Base-by-base conservation (phyloP, 2,329 filamentous ascomycete genomes). In the Fusarium sp. region DNA sequence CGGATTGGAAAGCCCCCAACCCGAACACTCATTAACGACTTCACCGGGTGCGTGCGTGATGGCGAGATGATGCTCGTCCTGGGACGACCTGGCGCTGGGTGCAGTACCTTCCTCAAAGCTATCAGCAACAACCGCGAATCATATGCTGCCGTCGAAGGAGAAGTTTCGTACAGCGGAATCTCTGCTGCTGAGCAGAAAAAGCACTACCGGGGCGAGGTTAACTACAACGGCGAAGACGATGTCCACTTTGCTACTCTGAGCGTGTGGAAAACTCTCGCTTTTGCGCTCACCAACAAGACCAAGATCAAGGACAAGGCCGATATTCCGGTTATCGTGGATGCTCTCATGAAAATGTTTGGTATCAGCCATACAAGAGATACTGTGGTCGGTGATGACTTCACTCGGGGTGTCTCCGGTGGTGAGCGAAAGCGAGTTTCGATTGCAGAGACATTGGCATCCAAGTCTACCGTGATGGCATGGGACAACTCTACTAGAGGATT, bases 401-500 rank as follows among this genome's bases (percentile, higher is more conserved):
- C 91, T 12, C 89, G 92, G 53, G 93, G 93, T 80, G 91, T 96
- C 0, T 93, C 91, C 53, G 94, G 94, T 76, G 94, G 94, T 66
- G 94, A 96, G 83, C 85, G 93, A 42, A 96, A 95, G 81, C 91
- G 93, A 78, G 93, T 94, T 14, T 92, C 90, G 28, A 94, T 96
- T 72, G 92, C 92, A 4, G 93, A 96, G 81, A 93, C 92, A 1
- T 83, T 96, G 28, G 91, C 92, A 9, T 92, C 92, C 12, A 92
- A 93, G 80, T 90, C 90, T 2, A 90, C 91, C 0, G 91, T 95
- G 3, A 90, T 93, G 39, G 92, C 91, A 71, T 95, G 92, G 92
- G 93, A 96, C 75, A 96, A 96, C 80, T 92, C 90, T 1, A 96
- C 93, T 1, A 87, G 93, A 54, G 94, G 94, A n/a, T 84, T 96